Percentiles rank a stretch among this genome's conserved stretches.
These are phyloP conservation scores for Botrytis cinerea DNA, from an alignment of 2,329 filamentous ascomycete genomes.

Conservation along the genomic window DNA sequence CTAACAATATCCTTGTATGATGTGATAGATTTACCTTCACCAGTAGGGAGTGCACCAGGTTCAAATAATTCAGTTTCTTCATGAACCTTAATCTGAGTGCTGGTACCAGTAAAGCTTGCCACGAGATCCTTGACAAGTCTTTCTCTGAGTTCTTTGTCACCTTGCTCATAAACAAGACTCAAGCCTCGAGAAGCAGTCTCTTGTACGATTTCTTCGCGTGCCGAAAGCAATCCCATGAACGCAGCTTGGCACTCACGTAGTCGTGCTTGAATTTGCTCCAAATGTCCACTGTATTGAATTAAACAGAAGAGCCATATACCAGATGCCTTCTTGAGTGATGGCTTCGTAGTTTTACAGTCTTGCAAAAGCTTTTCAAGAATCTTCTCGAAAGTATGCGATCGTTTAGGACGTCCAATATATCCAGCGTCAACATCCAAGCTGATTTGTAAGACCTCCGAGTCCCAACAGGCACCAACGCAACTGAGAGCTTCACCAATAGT, in stretches of 20 bases:
- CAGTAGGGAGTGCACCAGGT: conserved; percentile 29
- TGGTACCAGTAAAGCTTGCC: conserved; percentile 70
- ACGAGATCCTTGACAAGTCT: conserved; percentile 74
- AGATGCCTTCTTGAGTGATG: conserved; percentile 84
- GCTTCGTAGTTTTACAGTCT: conserved; percentile 83
- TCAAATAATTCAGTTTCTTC: conserved; percentile 76
- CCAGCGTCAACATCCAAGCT: conserved; percentile 71
- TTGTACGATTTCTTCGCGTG: conserved; percentile 91
- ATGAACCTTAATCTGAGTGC: conserved; percentile 76
- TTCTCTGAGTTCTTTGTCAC: conserved; percentile 74
- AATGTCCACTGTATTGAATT: conserved; percentile 84
- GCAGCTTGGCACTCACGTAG: conserved; percentile 80
- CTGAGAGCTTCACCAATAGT: conserved; percentile 86
- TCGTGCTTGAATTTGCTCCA: conserved; percentile 70
- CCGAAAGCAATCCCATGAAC: conserved; percentile 84
- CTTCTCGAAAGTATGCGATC: conserved; percentile 43
- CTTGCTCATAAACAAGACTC: conserved; percentile 91
- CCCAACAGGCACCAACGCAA: conserved; percentile 77
- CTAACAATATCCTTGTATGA: conserved; percentile 98
- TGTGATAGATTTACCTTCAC: conserved; percentile 67
- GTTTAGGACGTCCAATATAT: conserved; percentile 46
- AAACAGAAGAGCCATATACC: conserved; percentile 94
- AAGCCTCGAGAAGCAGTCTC: conserved; percentile 91
- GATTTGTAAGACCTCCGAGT: conserved; percentile 74
- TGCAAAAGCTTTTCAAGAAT: conserved; percentile 69